Percentiles rank a stretch among this genome's conserved stretches.
Conservation (phyloP, 2,329 filamentous ascomycete species). For the Raffaelea arxii region DNA sequence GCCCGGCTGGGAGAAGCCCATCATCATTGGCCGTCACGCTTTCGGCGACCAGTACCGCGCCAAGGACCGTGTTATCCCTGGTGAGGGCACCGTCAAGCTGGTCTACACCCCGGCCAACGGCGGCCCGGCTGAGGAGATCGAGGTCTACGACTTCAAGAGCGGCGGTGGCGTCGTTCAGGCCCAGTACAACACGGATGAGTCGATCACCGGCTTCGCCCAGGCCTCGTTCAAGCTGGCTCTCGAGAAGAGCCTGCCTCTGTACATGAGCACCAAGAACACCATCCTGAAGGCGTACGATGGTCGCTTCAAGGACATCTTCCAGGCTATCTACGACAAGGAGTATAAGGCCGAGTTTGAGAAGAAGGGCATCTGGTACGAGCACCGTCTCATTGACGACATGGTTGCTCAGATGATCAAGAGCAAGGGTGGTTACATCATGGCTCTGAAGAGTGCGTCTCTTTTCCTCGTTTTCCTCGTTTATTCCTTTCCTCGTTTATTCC, state of each 20-base stretch:
- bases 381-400: conserved; percentile 99
- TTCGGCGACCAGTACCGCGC: conserved; percentile 98
- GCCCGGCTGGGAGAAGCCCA: conserved; percentile 96
- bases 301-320: conserved; percentile 98
- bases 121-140: conserved; percentile 71
- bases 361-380: conserved; percentile 97
- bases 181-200: conserved; percentile 97
- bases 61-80: conserved; percentile 77
- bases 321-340: conserved; percentile 81
- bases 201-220: conserved; percentile 89
- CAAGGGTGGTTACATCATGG: conserved; percentile 91
- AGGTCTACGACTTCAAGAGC: conserved; percentile 83
- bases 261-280: conserved; percentile 99
- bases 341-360: conserved; percentile 87
- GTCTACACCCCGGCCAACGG: conserved; percentile 79
- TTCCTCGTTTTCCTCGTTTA: background rate
- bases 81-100: conserved; percentile 84
- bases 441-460: conserved; percentile 75
- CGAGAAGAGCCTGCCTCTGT: conserved; percentile 79
- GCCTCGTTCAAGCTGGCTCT: conserved; percentile 94
- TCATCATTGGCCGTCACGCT: conserved; percentile 96
- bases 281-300: conserved; percentile 99
- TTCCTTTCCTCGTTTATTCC: background rate
- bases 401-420: conserved; percentile 99
- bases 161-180: conserved; percentile 85